A percentile compares a stretch with the other conserved stretches of the same genome.
Conservation (phyloP, 139 green algal genomes). For the Chlamydomonas sphaeroides region DNA sequence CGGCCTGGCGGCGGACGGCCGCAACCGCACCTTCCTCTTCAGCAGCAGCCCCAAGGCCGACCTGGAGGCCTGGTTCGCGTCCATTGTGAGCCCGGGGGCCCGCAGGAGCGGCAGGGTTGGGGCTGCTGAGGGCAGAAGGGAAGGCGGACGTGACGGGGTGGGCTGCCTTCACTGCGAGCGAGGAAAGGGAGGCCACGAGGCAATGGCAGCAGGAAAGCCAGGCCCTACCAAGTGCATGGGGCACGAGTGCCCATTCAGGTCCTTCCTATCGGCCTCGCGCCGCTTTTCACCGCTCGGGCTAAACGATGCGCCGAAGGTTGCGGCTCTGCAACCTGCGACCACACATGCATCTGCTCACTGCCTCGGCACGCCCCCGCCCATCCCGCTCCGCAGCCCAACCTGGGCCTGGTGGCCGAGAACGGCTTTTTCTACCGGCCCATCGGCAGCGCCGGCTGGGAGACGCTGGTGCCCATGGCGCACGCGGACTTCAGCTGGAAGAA, state of each 20-base stretch:
- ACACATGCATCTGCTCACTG: too few relatives aligned
- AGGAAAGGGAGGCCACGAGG: too few relatives aligned
- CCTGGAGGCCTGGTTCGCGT: slow-evolving; percentile 88
- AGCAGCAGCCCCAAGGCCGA: slow-evolving; percentile 78
- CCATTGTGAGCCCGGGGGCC: slow-evolving; percentile 61
- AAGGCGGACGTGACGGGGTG: too few relatives aligned
- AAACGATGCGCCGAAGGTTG: too few relatives aligned
- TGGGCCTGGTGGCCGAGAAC: slow-evolving; percentile 95
- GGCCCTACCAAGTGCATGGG: too few relatives aligned
- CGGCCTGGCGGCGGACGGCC: slow-evolving; percentile 74
- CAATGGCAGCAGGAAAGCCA: too few relatives aligned
- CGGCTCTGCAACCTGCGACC: too few relatives aligned
- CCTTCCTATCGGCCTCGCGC: too few relatives aligned
- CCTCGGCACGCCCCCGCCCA: background rate
- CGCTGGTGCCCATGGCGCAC: slow-evolving; percentile 53
- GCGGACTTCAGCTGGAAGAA: slow-evolving; percentile 80
- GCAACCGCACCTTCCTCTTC: slow-evolving; percentile 93
- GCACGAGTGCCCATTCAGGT: too few relatives aligned
- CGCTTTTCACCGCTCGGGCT: background rate
- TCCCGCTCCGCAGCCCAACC: slow-evolving; percentile 44
- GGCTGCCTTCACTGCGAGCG: too few relatives aligned
- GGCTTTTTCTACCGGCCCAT: slow-evolving; percentile 83
- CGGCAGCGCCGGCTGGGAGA: slow-evolving; percentile 49
- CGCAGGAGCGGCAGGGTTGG: background rate
- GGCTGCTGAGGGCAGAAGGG: background rate